Evolutionary conservation across 805 yeast genomes (phyloP).

Genomic region (Saccharomycopsis selenospora): DNA sequence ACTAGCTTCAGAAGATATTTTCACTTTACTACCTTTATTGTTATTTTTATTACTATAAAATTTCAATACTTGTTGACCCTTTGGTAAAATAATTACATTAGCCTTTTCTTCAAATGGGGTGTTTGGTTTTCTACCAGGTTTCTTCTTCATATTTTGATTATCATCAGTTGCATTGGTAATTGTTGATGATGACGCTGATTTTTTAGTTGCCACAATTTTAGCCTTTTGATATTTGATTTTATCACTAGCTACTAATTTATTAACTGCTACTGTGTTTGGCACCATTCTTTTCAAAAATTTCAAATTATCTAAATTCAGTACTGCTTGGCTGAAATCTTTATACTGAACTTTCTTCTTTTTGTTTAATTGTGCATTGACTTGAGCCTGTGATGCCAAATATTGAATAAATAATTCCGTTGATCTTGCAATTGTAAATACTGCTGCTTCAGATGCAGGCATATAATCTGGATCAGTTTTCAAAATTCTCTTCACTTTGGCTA

Average conservation of each 20-base stretch:
- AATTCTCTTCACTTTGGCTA: conserved; percentile 62
- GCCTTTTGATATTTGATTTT: conserved; percentile 28
- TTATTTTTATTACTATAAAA: conserved; percentile 23
- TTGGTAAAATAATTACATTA: conserved; percentile 25
- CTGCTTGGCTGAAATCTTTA: conserved; percentile 62
- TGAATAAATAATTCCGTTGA: conserved; percentile 72
- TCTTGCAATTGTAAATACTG: conserved; percentile 69
- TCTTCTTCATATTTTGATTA: conserved; percentile 11
- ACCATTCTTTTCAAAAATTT: conserved; percentile 59
- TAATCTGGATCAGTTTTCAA: conserved; percentile 73
- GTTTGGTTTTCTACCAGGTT: not conserved
- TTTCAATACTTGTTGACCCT: conserved; percentile 37
- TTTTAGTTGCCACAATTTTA: conserved; percentile 4
- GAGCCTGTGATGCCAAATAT: conserved; percentile 64
- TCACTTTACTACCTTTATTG: not conserved
- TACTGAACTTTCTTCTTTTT: conserved; percentile 65
- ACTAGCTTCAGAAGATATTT: conserved; percentile 6
- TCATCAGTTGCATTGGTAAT: conserved; percentile 15
- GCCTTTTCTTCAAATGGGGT: conserved; percentile 2
- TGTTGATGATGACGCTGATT: too few relatives aligned
- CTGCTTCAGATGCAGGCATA: conserved; percentile 55
- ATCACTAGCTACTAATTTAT: conserved; percentile 39
- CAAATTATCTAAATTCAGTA: conserved; percentile 49
- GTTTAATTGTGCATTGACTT: conserved; percentile 53
- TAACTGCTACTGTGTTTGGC: conserved; percentile 51